Percentiles rank a stretch among this genome's conserved stretches.
Evolutionary conservation across 164 flowering plant species (phyloP).

Genomic region (Buxus sempervirens): DNA sequence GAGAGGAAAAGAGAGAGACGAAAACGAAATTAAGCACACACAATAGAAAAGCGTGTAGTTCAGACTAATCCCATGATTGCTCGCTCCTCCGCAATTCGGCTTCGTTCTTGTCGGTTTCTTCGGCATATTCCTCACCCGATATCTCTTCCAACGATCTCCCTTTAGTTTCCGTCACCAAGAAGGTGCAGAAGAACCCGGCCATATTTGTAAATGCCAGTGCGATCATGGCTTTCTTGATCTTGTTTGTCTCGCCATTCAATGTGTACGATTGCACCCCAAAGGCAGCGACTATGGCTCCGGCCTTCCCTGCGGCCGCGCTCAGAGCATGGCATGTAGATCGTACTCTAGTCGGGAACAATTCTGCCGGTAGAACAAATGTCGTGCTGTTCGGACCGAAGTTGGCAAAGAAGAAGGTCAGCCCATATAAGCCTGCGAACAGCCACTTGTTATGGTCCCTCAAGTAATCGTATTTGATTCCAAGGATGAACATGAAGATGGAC

Average conservation of each 20-base stretch:
- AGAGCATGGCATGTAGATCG: constrained; percentile 60
- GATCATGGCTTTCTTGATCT: constrained; percentile 38
- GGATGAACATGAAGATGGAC: constrained; percentile 43
- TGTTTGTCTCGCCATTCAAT: neutral
- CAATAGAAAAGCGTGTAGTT: no score
- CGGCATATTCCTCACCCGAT: constrained; percentile 64
- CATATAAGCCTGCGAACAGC: constrained; percentile 39
- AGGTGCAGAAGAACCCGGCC: constrained; percentile 49
- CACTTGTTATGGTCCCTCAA: constrained; percentile 14
- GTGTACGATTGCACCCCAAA: constrained; percentile 42
- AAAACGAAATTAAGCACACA: no score
- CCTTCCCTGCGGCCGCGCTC: constrained; percentile 56
- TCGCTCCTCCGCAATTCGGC: no score
- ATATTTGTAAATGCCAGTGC: constrained; percentile 39
- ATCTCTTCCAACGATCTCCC: constrained; percentile 59
- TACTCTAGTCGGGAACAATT: constrained; percentile 51
- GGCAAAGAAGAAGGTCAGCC: constrained; percentile 55
- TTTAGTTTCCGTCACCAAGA: constrained; percentile 50
- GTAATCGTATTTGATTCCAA: constrained; percentile 40
- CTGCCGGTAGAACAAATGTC: constrained; percentile 58
- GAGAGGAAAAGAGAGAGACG: no score
- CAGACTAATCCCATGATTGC: no score
- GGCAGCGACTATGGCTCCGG: constrained; percentile 52
- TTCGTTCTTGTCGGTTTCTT: no score
- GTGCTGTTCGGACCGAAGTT: constrained; percentile 60